These are phyloP conservation scores for Sporothrix brunneoviolacea DNA, from an alignment of 2,329 filamentous ascomycete genomes.

Conservation along the genomic window DNA sequence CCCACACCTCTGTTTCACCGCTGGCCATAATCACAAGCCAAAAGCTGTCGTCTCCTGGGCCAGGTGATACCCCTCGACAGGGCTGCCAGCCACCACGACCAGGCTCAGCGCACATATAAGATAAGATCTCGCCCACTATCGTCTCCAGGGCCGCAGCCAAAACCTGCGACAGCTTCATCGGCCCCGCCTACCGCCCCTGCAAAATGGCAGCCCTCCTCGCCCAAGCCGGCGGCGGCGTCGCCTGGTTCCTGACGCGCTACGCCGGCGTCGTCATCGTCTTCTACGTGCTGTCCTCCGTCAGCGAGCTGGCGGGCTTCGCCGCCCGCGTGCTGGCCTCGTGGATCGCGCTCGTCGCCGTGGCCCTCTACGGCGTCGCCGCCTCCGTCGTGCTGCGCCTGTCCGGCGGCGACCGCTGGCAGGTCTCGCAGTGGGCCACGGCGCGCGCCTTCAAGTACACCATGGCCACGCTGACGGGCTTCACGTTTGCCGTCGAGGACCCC, in stretches of 20 bases:
- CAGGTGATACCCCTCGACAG: too few relatives aligned
- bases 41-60: too few relatives aligned
- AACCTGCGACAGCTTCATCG: too few relatives aligned
- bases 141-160: too few relatives aligned
- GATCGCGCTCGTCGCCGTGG: conserved; percentile 50
- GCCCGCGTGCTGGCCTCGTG: conserved; percentile 64
- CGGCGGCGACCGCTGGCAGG: conserved; percentile 56
- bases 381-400: conserved; percentile 64
- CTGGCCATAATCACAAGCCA: too few relatives aligned
- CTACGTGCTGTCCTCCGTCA: conserved; percentile 54
- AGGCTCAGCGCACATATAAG: too few relatives aligned
- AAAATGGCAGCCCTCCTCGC: conserved; percentile 8
- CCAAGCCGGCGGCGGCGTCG: conserved; percentile 23
- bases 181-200: background rate
- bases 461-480: conserved; percentile 66
- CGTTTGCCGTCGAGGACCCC: conserved; percentile 67
- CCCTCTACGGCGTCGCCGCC: conserved; percentile 68
- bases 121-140: too few relatives aligned
- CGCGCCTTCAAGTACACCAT: conserved; percentile 76
- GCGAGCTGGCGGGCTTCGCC: conserved; percentile 57
- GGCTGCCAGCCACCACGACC: too few relatives aligned
- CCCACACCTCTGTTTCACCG: too few relatives aligned
- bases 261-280: conserved; percentile 45
- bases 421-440: conserved; percentile 79
- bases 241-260: conserved; percentile 47